Evolutionary conservation across 2,329 filamentous ascomycete species (phyloP), one percentile per base, ranked within the genome.

Genomic region (Neonectria faginata): DNA sequence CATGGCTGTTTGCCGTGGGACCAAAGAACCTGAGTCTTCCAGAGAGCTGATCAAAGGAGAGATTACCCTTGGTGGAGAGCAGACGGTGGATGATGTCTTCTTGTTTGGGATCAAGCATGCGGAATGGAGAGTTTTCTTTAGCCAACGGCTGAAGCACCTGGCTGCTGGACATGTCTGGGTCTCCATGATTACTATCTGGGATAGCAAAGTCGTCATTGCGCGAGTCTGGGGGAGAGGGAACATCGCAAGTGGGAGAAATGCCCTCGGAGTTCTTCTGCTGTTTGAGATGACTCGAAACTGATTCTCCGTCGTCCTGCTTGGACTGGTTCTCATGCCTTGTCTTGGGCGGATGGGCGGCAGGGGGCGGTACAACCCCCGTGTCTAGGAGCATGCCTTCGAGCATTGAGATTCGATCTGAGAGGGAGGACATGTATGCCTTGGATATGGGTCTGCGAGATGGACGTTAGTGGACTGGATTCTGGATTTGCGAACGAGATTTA

Each of bases 341-440:
- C 69, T 84, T 86, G 8, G 85, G 85, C 25, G 85, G 85, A 66
- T 88, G 83, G 41, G 80, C 78, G 14, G 84, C 83, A 14, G 84
- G 83, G 10, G 85, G 85, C 22, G 82, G 80, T 2, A 79, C 78
- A 18, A 83, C 79, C 54, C 85, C 85, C 36, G 79, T 80, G 42
- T 86, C 83, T 60, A 80, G 72, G 4, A 88, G 79, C 81, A 87
- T 80, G 16, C 75, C 75, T 75, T 88, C 85, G 0, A 88, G 78
- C 64, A 87, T 67, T 8, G 80, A 77, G 47, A 87, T 85, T 5
- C 85, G 80, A 25, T 85, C 83, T n/a, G 84, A 85, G 11, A 88
- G 77, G 1, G 84, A 87, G 44, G 82, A 84, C 81, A 86, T 86
- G 74, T 87, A 88, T 57, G 85, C 85, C 72, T 86, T 84, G 20